Conservation (phyloP, 805 yeast genomes). For the Teunomyces barrocoloradensis region DNA sequence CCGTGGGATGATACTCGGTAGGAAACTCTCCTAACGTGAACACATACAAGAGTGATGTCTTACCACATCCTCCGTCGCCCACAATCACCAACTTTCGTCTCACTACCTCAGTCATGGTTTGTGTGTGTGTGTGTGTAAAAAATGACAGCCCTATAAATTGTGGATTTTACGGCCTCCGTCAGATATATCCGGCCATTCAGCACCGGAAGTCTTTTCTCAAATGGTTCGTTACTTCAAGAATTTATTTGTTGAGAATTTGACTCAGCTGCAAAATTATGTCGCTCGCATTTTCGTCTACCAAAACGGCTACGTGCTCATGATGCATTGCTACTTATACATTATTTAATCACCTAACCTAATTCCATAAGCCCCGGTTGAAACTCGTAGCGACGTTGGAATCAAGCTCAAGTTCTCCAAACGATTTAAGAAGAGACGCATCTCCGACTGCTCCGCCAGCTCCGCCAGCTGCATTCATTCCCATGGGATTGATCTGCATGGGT, state of each 20-base stretch:
- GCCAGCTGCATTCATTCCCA: background rate
- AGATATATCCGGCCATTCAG: no score
- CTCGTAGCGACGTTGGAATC: background rate
- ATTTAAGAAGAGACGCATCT: conserved; percentile 1
- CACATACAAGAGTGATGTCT: conserved; percentile 85
- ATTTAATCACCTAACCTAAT: background rate
- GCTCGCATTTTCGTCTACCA: background rate
- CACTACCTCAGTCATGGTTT: conserved; percentile 28
- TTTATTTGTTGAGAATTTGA: background rate
- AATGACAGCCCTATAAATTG: no score
- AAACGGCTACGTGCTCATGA: background rate
- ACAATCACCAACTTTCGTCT: conserved; percentile 79
- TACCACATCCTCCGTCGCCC: conserved; percentile 96
- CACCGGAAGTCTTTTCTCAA: background rate
- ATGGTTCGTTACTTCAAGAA: background rate
- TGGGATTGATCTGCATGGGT: background rate
- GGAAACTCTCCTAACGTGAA: conserved; percentile 93
- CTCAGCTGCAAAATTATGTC: background rate
- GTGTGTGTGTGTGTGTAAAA: no score
- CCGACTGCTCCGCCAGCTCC: background rate
- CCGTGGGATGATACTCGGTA: conserved; percentile 89
- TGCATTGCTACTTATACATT: background rate
- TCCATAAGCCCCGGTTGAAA: conserved; percentile 3
- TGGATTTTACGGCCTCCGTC: no score
- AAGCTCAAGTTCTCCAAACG: conserved; percentile 3